A percentile compares a stretch with the other conserved stretches of the same genome.
Conservation (phyloP, 306 rosid species). For the Carpinus fangiana region DNA sequence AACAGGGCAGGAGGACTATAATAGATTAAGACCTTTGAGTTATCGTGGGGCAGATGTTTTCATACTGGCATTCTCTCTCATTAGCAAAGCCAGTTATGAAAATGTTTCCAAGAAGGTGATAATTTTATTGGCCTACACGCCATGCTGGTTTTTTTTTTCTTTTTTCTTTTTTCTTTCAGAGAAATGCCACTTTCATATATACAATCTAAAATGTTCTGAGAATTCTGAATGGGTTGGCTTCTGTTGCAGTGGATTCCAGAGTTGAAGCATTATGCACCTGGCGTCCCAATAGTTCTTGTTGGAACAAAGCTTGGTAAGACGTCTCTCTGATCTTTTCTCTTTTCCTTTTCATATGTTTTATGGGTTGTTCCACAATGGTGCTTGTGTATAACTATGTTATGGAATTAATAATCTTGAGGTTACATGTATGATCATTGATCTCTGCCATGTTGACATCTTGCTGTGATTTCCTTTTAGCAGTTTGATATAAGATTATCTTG, state of each 20-base stretch:
- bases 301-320: conserved; percentile 92
- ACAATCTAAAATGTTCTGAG: conserved; percentile 5
- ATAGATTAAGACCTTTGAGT: conserved; percentile 68
- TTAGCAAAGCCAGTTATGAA: conserved; percentile 71
- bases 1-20: conserved; percentile 72
- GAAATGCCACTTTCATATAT: background rate
- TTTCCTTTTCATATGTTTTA: background rate
- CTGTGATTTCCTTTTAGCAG: background rate
- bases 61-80: conserved; percentile 68
- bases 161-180: background rate
- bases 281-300: conserved; percentile 93
- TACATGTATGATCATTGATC: background rate
- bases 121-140: conserved; percentile 12
- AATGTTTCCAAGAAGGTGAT: conserved; percentile 70
- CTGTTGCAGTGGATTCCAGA: conserved; percentile 97
- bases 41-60: conserved; percentile 75
- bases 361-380: background rate
- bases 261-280: conserved; percentile 99
- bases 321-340: conserved; percentile 10
- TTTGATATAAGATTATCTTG: background rate
- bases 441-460: background rate
- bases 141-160: background rate
- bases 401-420: background rate
- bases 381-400: background rate
- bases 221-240: conserved; percentile 27